These are phyloP conservation scores for Pugionium cornutum DNA, from an alignment of 345 rosid genomes.

Conservation along the genomic window DNA sequence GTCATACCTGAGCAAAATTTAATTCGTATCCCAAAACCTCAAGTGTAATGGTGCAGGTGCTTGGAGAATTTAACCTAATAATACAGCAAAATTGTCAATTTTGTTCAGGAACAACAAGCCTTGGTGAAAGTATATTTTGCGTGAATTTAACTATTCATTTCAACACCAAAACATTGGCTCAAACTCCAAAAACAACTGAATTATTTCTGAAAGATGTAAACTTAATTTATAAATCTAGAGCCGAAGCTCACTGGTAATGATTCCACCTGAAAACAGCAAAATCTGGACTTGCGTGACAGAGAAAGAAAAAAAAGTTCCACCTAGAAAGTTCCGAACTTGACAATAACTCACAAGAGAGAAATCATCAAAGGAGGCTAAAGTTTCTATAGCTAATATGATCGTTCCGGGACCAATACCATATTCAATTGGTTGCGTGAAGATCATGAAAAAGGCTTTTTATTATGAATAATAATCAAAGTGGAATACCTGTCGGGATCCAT, in stretches of 20 bases:
- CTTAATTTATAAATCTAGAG: neutral
- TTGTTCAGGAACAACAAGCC: neutral
- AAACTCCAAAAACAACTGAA: neutral
- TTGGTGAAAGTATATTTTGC: no score
- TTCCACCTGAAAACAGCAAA: constrained; percentile 22
- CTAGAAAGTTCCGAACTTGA: constrained; percentile 1
- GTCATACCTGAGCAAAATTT: constrained; percentile 73
- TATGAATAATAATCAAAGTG: neutral
- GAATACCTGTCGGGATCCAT: constrained; percentile 43
- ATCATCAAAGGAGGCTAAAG: neutral
- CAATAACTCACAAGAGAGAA: neutral
- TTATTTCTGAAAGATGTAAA: neutral
- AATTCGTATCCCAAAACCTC: constrained; percentile 77
- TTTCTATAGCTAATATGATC: constrained; percentile 12
- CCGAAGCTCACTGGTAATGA: constrained; percentile 6
- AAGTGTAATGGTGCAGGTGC: constrained; percentile 58
- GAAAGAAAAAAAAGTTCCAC: neutral
- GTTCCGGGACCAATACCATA: constrained; percentile 17
- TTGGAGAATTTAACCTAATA: constrained; percentile 79
- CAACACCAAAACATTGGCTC: neutral
- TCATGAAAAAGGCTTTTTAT: neutral
- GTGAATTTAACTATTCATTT: neutral
- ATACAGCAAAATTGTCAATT: constrained; percentile 8
- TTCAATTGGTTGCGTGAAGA: neutral
- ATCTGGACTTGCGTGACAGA: constrained; percentile 6